Evolutionary conservation across 2,329 filamentous ascomycete species (phyloP), one percentile per base, ranked within the genome.

Genomic region (Beauveria rudraprayagi): DNA sequence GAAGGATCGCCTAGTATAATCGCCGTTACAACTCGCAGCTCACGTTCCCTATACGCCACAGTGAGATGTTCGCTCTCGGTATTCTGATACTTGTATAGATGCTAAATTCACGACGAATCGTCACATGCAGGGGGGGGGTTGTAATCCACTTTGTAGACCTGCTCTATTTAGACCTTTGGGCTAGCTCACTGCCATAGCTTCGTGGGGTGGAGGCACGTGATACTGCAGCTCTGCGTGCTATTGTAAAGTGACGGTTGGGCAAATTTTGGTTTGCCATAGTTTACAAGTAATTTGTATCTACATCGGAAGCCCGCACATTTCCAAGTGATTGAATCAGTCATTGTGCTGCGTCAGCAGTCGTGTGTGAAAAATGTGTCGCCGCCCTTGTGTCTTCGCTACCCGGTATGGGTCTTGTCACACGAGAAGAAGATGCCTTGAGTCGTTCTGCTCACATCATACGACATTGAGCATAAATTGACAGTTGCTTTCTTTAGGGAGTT

Each of bases 171-270:
- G 56, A 34, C 26, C 26, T 58, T 48, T 48, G 10, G 19, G 46
- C 56, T 50, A 37, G 43, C 55, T 43, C 22, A 17, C 44, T 26
- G 22, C 41, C 17, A 48, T 6, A 30, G 30, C 5, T 51, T 43
- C 46, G 56, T 51, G 56, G 46, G 19, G 16, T 50, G 34, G 34
- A 26, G 46, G 56, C 56, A 58, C 50, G 50, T 52, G 50, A 60
- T 60, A 41, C 26, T 17, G 17, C 11, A 11, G 16, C 40, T 55
- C 24, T 19, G 5, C 17, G 16, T 22, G 10, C 22, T 17, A 30
- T 55, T 30, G 24, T 30, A 11, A 17, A 5, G 28, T n/a, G 17
- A 44, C 14, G 19, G 10, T 30, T 30, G 16, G 16, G 24, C 52
- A 17, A 44, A 14, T 16, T 30, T 5, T 22, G 6, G 8, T 5